Evolutionary conservation across 31 red algal species (phyloP).

Genomic region (Asparagopsis taxiformis): DNA sequence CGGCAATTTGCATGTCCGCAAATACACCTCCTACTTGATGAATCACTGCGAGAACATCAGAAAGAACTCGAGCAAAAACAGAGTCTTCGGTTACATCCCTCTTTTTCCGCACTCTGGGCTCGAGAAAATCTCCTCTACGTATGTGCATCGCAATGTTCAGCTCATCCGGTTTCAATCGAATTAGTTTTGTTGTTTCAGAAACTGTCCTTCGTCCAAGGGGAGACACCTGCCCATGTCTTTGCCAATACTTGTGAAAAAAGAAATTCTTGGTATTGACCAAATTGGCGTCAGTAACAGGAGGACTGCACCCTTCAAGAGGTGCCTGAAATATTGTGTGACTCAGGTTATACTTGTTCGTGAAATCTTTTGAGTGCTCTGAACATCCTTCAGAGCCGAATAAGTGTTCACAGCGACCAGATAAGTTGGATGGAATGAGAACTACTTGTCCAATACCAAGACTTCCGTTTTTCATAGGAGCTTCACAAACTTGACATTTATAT

Average conservation of each 20-base stretch:
- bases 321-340: slow-evolving; percentile 51
- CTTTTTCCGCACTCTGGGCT: slow-evolving; percentile 1
- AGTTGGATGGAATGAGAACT: slow-evolving; percentile 30
- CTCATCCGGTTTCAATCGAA: slow-evolving; percentile 23
- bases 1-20: slow-evolving; percentile 30
- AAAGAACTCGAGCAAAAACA: slow-evolving; percentile 44
- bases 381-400: slow-evolving; percentile 4
- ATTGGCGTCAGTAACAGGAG: slow-evolving; percentile 52
- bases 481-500: slow-evolving; percentile 45
- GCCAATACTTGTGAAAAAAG: slow-evolving; percentile 73
- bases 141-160: slow-evolving; percentile 66
- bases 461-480: slow-evolving; percentile 16
- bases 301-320: slow-evolving; percentile 22
- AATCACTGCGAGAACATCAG: slow-evolving; percentile 25
- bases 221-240: slow-evolving; percentile 32
- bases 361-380: slow-evolving; percentile 1
- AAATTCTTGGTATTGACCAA: slow-evolving; percentile 38
- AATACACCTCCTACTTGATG: slow-evolving; percentile 34
- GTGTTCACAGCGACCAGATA: slow-evolving; percentile 11
- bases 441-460: slow-evolving; percentile 35
- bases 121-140: slow-evolving; percentile 61
- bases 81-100: slow-evolving; percentile 27
- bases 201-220: background rate
- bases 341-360: slow-evolving; percentile 13
- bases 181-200: background rate